These are phyloP conservation scores for Stereocaulon alpinum DNA, from an alignment of 495 filamentous ascomycete species.

Conservation along the genomic window DNA sequence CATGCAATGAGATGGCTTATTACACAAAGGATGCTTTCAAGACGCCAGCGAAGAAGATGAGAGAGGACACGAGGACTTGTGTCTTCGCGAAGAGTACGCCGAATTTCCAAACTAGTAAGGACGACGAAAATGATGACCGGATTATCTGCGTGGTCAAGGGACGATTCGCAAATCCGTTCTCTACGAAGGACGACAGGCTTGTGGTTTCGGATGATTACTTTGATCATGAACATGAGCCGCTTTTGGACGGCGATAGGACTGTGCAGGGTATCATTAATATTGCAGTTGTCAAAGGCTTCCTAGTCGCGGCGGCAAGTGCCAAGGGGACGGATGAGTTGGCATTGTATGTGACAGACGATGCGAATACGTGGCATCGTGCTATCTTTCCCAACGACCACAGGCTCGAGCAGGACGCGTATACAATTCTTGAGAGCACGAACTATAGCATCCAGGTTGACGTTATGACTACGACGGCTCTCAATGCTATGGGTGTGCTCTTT, in stretches of 20 bases:
- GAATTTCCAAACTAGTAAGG: conserved; percentile 55
- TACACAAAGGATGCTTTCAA: conserved; percentile 84
- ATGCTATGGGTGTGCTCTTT: conserved; percentile 74
- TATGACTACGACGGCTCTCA: conserved; percentile 49
- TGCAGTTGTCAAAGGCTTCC: conserved; percentile 69
- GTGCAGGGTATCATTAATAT: conserved; percentile 67
- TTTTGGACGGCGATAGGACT: conserved; percentile 58
- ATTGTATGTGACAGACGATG: conserved; percentile 72
- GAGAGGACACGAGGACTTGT: conserved; percentile 57
- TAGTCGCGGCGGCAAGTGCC: conserved; percentile 73
- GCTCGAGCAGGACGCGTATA: conserved; percentile 79
- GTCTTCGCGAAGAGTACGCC: conserved; percentile 71
- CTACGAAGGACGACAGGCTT: conserved; percentile 57
- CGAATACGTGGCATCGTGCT: conserved; percentile 79
- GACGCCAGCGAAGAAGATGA: conserved; percentile 44
- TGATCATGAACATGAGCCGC: conserved; percentile 51
- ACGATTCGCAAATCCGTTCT: conserved; percentile 43
- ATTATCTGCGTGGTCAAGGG: conserved; percentile 72
- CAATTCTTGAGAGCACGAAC: conserved; percentile 85
- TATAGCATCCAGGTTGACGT: conserved; percentile 97
- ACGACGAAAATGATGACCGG: conserved; percentile 49
- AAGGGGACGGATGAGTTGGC: conserved; percentile 78
- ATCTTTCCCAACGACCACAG: conserved; percentile 71
- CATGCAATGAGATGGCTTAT: conserved; percentile 41
- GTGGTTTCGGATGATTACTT: conserved; percentile 75